A percentile compares a stretch with the other conserved stretches of the same genome.
Evolutionary conservation across 140 eudicot species (phyloP).

Genomic region (Stevia rebaudiana): DNA sequence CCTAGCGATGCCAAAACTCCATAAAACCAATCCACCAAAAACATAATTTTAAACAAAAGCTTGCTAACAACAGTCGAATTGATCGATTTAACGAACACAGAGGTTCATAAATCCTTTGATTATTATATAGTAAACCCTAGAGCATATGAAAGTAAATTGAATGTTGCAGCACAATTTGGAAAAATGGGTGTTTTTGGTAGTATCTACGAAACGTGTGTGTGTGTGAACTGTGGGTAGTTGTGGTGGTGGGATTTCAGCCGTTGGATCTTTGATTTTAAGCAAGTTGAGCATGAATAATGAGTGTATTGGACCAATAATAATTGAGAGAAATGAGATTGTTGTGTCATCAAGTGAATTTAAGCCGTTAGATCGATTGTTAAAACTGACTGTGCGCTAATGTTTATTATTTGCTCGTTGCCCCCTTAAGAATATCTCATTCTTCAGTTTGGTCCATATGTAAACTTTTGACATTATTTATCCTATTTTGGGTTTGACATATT

Average conservation of each 20-base stretch:
- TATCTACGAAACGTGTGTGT: background rate
- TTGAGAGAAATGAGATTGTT: conserved; percentile 13
- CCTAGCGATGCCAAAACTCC: conserved; percentile 77
- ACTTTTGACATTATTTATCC: background rate
- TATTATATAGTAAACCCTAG: conserved; percentile 33
- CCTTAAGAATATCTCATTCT: background rate
- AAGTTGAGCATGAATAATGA: conserved; percentile 7
- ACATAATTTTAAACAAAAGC: conserved; percentile 33
- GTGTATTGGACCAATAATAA: conserved; percentile 28
- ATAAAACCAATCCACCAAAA: conserved; percentile 75
- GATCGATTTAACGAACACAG: conserved; percentile 23
- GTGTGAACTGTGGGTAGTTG: background rate
- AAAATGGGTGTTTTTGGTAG: conserved; percentile 3
- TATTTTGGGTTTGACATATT: background rate
- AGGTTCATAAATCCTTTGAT: background rate
- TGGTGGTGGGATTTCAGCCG: conserved; percentile 16
- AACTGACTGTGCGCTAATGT: background rate
- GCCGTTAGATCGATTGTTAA: conserved; percentile 28
- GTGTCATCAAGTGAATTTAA: conserved; percentile 28
- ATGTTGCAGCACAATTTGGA: conserved; percentile 17
- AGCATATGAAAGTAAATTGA: conserved; percentile 6
- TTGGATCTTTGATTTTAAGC: conserved; percentile 10
- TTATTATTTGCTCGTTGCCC: background rate
- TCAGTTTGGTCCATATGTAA: background rate
- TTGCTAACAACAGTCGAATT: background rate